Conservation (phyloP, 768 basidiomycete genomes). For the Boletales sp. region DNA sequence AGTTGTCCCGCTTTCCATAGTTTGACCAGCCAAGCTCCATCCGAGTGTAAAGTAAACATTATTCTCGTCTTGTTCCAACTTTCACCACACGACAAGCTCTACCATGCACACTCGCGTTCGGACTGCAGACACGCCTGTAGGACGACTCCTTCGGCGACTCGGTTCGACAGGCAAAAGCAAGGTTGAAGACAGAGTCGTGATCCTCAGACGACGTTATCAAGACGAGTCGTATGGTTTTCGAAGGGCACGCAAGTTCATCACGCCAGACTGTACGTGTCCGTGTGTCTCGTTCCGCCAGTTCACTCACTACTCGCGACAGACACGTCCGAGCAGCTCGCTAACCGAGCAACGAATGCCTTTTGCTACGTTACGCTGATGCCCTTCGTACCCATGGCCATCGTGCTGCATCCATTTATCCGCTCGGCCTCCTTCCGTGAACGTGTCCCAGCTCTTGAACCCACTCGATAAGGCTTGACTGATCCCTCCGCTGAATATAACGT, state of each 20-base stretch:
- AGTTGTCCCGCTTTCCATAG: too few species aligned
- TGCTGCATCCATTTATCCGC: slow-evolving; percentile 81
- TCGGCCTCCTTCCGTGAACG: slow-evolving; percentile 82
- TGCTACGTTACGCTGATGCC: slow-evolving; percentile 87
- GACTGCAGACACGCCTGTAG: slow-evolving; percentile 10
- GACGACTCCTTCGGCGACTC: slow-evolving; percentile 8
- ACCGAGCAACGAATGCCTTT: slow-evolving; percentile 63
- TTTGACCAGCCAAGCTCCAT: slow-evolving; percentile 13
- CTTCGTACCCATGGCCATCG: slow-evolving; percentile 84
- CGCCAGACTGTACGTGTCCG: slow-evolving; percentile 65
- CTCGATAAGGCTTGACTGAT: slow-evolving; percentile 70
- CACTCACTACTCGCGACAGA: slow-evolving; percentile 38
- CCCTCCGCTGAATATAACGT: slow-evolving; percentile 57
- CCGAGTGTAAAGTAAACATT: slow-evolving; percentile 6
- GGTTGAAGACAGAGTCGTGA: slow-evolving; percentile 15
- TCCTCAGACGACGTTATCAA: slow-evolving; percentile 48
- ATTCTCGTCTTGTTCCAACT: not conserved
- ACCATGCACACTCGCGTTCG: slow-evolving; percentile 17
- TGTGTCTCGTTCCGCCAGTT: not conserved
- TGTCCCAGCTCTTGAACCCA: slow-evolving; percentile 71
- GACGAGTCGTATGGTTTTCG: slow-evolving; percentile 81
- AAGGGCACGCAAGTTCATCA: slow-evolving; percentile 54
- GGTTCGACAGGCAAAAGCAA: not conserved
- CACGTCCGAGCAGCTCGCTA: too few species aligned
- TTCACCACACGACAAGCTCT: not conserved